Evolutionary conservation across 2,329 filamentous ascomycete genomes (phyloP).

Genomic region (Arachnomyces sp.): DNA sequence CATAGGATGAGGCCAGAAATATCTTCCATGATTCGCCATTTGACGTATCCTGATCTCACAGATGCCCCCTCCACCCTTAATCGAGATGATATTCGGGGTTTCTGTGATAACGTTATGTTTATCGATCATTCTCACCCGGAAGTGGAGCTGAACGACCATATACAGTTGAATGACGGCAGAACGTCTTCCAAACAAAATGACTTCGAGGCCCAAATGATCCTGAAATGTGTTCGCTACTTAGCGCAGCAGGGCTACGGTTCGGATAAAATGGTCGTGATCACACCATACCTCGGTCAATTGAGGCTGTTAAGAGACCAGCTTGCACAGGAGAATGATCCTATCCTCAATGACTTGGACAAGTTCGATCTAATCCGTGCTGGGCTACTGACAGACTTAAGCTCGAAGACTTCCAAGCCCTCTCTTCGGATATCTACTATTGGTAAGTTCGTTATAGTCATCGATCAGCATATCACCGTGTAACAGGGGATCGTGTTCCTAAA

Average conservation of each 20-base stretch:
- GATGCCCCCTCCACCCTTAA: slow-evolving; percentile 46
- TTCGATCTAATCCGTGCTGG: slow-evolving; percentile 56
- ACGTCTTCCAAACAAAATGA: slow-evolving; percentile 51
- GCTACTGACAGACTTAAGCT: slow-evolving; percentile 46
- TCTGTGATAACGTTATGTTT: slow-evolving; percentile 56
- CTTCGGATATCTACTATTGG: slow-evolving; percentile 62
- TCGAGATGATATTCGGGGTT: slow-evolving; percentile 45
- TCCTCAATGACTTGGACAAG: slow-evolving; percentile 61
- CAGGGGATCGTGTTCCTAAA: neutral
- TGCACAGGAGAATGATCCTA: slow-evolving; percentile 50
- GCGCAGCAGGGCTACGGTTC: slow-evolving; percentile 63
- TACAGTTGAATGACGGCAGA: slow-evolving; percentile 44
- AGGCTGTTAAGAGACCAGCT: slow-evolving; percentile 36
- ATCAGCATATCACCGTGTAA: neutral
- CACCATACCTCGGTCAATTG: slow-evolving; percentile 51
- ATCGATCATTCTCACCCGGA: slow-evolving; percentile 55
- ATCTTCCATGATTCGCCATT: slow-evolving; percentile 46
- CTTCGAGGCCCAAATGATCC: slow-evolving; percentile 58
- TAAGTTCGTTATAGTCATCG: slow-evolving; percentile 28
- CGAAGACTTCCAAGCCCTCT: slow-evolving; percentile 43
- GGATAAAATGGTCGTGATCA: slow-evolving; percentile 58
- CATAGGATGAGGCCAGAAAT: slow-evolving; percentile 64
- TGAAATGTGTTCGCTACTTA: slow-evolving; percentile 58
- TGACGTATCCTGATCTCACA: slow-evolving; percentile 55
- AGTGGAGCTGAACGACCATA: slow-evolving; percentile 31